phyloP scores from a whole-genome alignment of 1,284 basidiomycete species.

The Ustilago cynodontis region DNA sequence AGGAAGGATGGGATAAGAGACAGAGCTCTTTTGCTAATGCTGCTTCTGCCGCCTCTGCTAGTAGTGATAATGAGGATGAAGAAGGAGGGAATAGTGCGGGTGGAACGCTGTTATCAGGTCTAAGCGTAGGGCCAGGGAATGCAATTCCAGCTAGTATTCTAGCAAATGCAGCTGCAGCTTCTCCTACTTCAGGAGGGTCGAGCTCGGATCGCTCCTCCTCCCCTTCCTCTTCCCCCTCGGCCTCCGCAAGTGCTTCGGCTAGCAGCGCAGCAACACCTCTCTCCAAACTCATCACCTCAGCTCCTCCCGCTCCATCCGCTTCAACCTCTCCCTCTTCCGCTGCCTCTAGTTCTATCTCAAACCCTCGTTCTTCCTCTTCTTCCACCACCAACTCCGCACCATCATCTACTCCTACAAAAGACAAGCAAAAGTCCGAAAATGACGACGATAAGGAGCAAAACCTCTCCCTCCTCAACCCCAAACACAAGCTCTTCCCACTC shows the following conservation, averaged over 20 bases:
- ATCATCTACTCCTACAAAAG: not conserved
- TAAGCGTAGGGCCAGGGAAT: slow-evolving; percentile 11
- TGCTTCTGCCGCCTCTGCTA: not conserved
- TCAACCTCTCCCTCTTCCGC: not conserved
- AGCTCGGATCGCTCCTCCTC: slow-evolving; percentile 6
- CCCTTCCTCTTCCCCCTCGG: slow-evolving; percentile 1
- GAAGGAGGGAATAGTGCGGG: not conserved
- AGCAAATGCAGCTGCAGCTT: slow-evolving; percentile 9
- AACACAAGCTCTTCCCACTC: slow-evolving; percentile 55
- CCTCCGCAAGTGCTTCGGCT: not conserved
- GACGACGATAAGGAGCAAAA: not conserved
- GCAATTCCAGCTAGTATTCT: slow-evolving; percentile 22
- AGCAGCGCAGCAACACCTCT: slow-evolving; percentile 1
- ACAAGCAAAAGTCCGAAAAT: not conserved
- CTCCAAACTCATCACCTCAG: slow-evolving; percentile 11
- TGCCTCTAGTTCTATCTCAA: not conserved
- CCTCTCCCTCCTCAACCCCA: slow-evolving; percentile 12
- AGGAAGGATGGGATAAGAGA: slow-evolving; percentile 9
- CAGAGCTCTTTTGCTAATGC: slow-evolving; percentile 14
- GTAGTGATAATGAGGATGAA: not conserved
- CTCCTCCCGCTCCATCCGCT: slow-evolving; percentile 2
- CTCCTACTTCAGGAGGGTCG: not conserved
- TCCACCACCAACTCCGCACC: not conserved
- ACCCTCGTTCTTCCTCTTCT: not conserved
- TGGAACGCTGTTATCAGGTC: not conserved